Percentiles rank a stretch among this genome's conserved stretches.
Evolutionary conservation across 2,329 filamentous ascomycete species (phyloP).

Genomic region (Tothia fuscella): DNA sequence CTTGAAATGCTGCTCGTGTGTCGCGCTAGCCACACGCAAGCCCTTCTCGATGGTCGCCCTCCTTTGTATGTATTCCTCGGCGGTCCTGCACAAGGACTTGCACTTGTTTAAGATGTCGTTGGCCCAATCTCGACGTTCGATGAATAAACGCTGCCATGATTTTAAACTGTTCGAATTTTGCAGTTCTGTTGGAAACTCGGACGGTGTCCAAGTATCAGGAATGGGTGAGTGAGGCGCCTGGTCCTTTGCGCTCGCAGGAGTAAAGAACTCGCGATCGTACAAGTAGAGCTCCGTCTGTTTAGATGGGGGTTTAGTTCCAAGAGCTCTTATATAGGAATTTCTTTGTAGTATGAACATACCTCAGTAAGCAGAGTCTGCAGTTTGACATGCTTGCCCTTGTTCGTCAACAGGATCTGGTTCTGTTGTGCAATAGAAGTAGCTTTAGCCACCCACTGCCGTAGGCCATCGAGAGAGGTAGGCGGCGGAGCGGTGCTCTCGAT

Average conservation of each 20-base stretch:
- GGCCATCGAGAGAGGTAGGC: conserved; percentile 70
- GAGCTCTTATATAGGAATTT: neutral
- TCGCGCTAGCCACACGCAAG: conserved; percentile 74
- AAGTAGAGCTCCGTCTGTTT: conserved; percentile 75
- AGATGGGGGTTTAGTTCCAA: neutral
- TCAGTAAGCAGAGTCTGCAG: conserved; percentile 68
- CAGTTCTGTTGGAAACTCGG: conserved; percentile 64
- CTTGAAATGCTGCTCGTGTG: conserved; percentile 64
- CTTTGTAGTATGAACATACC: conserved; percentile 35
- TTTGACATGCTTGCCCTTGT: conserved; percentile 73
- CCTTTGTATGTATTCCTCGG: conserved; percentile 56
- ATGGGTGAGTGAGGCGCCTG: conserved; percentile 41
- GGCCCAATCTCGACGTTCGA: conserved; percentile 70
- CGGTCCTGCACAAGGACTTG: conserved; percentile 47
- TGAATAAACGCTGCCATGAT: conserved; percentile 84
- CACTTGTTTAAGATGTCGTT: conserved; percentile 58
- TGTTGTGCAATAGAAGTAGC: conserved; percentile 61
- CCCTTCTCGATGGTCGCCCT: conserved; percentile 68
- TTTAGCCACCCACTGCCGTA: conserved; percentile 68
- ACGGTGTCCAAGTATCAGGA: conserved; percentile 47
- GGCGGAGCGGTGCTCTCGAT: conserved; percentile 55
- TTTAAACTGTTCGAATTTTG: conserved; percentile 66
- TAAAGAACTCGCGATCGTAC: conserved; percentile 59
- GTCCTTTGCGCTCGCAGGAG: conserved; percentile 33
- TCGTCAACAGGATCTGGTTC: conserved; percentile 78